Percentiles rank a stretch among this genome's conserved stretches.
phyloP scores from a whole-genome alignment of 768 basidiomycete species.

The Russula abietina region DNA sequence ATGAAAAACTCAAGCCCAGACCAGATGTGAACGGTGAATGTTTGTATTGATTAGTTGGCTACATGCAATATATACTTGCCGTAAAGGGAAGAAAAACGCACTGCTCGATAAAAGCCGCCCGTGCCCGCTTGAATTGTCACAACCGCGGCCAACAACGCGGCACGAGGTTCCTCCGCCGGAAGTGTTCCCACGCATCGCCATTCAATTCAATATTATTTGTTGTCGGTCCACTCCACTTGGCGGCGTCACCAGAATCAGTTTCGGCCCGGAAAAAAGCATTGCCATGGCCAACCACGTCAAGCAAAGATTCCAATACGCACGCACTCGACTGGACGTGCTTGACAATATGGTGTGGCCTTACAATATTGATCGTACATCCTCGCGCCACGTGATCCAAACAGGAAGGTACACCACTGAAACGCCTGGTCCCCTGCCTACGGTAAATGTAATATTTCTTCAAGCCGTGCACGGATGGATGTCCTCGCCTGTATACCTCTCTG shows the following conservation, averaged over 20 bases:
- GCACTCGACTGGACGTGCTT: conserved; percentile 3
- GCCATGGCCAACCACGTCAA: conserved; percentile 12
- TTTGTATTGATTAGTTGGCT: conserved; percentile 1
- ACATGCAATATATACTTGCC: not conserved
- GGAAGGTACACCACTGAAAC: conserved; percentile 9
- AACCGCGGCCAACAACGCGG: not conserved
- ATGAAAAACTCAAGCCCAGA: not conserved
- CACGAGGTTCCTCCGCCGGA: not conserved
- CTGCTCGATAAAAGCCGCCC: not conserved
- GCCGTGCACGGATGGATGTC: conserved; percentile 7
- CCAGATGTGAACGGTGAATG: not conserved
- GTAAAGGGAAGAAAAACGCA: not conserved
- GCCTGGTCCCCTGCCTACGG: not conserved
- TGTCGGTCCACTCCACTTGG: not conserved
- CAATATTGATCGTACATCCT: conserved; percentile 13
- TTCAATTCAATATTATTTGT: not conserved
- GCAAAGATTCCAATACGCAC: conserved; percentile 1
- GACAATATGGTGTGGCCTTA: not conserved
- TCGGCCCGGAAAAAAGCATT: conserved; percentile 1
- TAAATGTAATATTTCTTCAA: conserved; percentile 12
- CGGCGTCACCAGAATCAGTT: not conserved
- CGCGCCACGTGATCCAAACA: conserved; percentile 9
- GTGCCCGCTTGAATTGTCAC: not conserved
- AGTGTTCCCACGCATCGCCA: not conserved
- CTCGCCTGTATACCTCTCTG: conserved; percentile 4